Conservation (phyloP, 176 grass and related monocot species). For the Triticum dicoccoides region DNA sequence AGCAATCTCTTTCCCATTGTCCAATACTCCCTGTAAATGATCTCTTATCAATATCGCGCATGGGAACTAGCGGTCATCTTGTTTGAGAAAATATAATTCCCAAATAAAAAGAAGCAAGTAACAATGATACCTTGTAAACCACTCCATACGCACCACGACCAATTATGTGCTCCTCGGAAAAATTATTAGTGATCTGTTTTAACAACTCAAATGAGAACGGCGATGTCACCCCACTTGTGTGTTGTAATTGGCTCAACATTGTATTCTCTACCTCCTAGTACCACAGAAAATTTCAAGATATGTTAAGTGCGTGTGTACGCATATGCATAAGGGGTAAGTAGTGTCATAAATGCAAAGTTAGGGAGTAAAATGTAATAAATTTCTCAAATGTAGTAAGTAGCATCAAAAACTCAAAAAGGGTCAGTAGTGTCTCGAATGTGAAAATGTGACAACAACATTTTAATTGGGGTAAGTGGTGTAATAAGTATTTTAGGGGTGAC, state of each 20-base stretch:
- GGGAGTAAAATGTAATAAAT: too few relatives aligned
- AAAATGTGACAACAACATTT: too few relatives aligned
- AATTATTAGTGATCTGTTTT: neutral
- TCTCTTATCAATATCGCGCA: neutral
- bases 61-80: neutral
- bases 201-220: neutral
- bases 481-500: too few relatives aligned
- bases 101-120: neutral
- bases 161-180: neutral
- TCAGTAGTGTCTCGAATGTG: too few relatives aligned
- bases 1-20: neutral
- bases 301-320: neutral
- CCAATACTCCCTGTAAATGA: neutral
- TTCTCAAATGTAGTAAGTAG: too few relatives aligned
- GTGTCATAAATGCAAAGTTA: neutral
- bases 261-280: neutral
- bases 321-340: too few relatives aligned
- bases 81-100: neutral
- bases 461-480: too few relatives aligned
- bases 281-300: neutral
- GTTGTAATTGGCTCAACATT: neutral
- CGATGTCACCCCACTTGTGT: neutral
- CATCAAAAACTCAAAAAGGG: too few relatives aligned
- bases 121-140: conserved; percentile 13
- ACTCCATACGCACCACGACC: neutral